phyloP scores from a whole-genome alignment of 208 protist species.

The Leptomonas seymouri region DNA sequence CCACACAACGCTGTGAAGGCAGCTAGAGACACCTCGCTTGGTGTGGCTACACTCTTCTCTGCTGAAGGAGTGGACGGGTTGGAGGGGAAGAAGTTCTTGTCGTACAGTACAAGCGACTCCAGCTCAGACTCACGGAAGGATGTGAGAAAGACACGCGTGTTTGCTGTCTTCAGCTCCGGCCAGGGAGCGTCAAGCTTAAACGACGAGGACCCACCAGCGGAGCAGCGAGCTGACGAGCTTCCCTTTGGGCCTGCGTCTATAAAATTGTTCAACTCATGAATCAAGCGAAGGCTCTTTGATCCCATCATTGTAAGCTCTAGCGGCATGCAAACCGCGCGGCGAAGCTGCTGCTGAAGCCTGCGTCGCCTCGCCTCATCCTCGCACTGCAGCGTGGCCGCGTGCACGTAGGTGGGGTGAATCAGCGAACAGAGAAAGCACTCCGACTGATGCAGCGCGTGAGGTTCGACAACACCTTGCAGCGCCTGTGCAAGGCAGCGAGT shows the following conservation, averaged over 20 bases:
- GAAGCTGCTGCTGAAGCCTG: constrained; percentile 20
- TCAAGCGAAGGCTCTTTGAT: constrained; percentile 47
- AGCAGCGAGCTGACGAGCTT: not conserved
- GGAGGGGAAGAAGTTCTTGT: constrained; percentile 17
- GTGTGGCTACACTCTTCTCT: constrained; percentile 9
- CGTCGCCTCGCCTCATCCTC: constrained; percentile 1
- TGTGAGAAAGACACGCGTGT: constrained; percentile 22
- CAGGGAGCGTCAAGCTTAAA: constrained; percentile 20
- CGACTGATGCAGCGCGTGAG: constrained; percentile 18
- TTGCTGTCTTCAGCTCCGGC: constrained; percentile 24
- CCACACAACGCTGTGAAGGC: constrained; percentile 72
- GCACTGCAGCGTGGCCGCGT: constrained; percentile 1
- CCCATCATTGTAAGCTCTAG: constrained; percentile 60
- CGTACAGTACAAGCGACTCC: constrained; percentile 51
- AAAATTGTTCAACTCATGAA: constrained; percentile 25
- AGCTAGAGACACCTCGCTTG: constrained; percentile 64
- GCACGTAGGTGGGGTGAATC: constrained; percentile 77
- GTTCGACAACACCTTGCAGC: constrained; percentile 51
- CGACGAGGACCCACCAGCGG: not conserved
- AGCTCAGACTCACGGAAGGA: constrained; percentile 32
- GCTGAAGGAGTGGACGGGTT: not conserved
- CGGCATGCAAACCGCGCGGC: constrained; percentile 67
- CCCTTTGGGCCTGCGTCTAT: constrained; percentile 3
- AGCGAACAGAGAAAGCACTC: constrained; percentile 79
- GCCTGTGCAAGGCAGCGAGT: constrained; percentile 31